phyloP scores from a whole-genome alignment of 163 green algal genomes.

The Coccomyxa subellipsoidea region DNA sequence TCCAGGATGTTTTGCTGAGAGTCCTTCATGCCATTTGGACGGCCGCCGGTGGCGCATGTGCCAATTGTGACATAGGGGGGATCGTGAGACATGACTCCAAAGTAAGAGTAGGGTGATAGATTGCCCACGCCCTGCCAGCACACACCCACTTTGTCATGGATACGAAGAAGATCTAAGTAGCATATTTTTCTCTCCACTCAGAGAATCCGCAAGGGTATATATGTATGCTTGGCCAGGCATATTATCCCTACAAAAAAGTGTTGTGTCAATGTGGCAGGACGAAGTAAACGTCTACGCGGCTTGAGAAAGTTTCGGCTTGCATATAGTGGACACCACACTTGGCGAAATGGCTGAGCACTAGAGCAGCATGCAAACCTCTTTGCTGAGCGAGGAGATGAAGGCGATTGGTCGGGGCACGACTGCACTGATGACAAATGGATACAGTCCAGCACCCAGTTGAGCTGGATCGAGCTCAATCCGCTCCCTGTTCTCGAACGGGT shows the following conservation, averaged over 20 bases:
- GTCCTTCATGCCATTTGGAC: conserved; percentile 70
- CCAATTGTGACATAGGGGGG: conserved; percentile 72
- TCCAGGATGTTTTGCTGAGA: conserved; percentile 82
- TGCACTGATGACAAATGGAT: conserved; percentile 49
- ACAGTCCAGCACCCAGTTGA: conserved; percentile 27
- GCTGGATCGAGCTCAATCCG: conserved; percentile 24
- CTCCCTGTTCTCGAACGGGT: conserved; percentile 26
- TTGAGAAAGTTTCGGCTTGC: background rate
- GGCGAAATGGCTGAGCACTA: background rate
- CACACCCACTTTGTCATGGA: background rate
- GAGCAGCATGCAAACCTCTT: conserved; percentile 19
- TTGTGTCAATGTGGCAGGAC: background rate
- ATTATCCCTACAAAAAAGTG: too few species aligned
- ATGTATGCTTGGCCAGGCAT: too few species aligned
- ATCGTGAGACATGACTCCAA: conserved; percentile 80
- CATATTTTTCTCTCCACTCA: too few species aligned
- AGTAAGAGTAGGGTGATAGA: conserved; percentile 89
- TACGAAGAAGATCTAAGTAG: too few species aligned
- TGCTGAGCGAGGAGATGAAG: conserved; percentile 64
- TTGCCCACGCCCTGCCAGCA: conserved; percentile 67
- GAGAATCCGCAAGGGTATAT: too few species aligned
- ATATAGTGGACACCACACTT: background rate
- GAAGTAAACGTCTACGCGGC: background rate
- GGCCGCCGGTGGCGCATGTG: conserved; percentile 5
- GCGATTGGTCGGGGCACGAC: conserved; percentile 69